phyloP scores from a whole-genome alignment of 140 eudicot genomes.

The Cichorium intybus region DNA sequence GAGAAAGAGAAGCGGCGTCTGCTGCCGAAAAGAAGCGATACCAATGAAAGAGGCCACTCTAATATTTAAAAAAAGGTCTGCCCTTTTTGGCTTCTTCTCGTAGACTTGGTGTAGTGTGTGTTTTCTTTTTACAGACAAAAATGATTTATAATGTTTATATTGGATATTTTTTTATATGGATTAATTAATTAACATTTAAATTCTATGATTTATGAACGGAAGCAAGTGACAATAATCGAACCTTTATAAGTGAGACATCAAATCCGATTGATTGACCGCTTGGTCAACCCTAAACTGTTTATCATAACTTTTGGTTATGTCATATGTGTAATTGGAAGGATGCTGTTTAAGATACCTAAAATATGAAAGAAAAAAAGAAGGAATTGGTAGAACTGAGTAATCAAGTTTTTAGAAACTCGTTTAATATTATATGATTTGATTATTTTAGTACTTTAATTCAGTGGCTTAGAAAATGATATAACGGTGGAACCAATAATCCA shows the following conservation, averaged over 20 bases:
- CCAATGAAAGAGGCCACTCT: background rate
- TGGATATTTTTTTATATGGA: background rate
- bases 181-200: background rate
- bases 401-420: background rate
- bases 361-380: background rate
- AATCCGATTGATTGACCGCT: background rate
- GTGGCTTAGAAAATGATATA: no score
- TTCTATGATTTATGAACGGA: no score
- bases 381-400: background rate
- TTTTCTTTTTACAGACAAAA: background rate
- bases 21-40: background rate
- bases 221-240: background rate
- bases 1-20: background rate
- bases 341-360: background rate
- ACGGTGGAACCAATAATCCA: no score
- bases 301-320: background rate
- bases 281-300: background rate
- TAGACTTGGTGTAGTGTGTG: slow-evolving; percentile 1
- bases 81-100: background rate
- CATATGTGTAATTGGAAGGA: background rate
- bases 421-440: background rate
- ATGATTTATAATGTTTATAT: background rate
- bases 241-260: background rate
- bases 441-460: background rate
- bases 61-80: slow-evolving; percentile 2